Conservation (phyloP, 148 eudicot genomes). For the Dysphania ambrosioides region DNA sequence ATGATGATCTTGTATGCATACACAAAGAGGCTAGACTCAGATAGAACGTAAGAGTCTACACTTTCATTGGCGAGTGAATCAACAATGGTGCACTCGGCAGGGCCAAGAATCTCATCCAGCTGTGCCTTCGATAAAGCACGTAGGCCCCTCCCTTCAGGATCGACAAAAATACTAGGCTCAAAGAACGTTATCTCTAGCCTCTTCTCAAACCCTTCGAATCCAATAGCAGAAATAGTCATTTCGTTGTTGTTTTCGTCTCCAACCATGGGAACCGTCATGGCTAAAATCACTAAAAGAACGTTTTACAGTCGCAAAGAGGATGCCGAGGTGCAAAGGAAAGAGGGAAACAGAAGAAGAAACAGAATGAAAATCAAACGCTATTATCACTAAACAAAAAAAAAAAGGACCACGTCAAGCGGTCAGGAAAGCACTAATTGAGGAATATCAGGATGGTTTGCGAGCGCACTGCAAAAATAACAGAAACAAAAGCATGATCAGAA, state of each 20-base stretch:
- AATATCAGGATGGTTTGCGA: constrained; percentile 77
- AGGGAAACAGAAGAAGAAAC: constrained; percentile 34
- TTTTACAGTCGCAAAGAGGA: constrained; percentile 29
- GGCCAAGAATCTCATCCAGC: constrained; percentile 64
- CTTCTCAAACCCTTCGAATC: constrained; percentile 91
- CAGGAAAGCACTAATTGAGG: background rate
- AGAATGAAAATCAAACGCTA: constrained; percentile 5
- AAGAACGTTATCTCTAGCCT: constrained; percentile 80
- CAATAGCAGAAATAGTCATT: constrained; percentile 63
- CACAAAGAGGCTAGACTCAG: constrained; percentile 89
- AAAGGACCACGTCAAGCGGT: constrained; percentile 39
- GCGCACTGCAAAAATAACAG: constrained; percentile 56
- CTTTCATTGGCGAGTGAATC: constrained; percentile 56
- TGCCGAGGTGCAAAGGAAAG: constrained; percentile 31
- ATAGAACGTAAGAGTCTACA: constrained; percentile 77
- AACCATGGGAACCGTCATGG: constrained; percentile 39
- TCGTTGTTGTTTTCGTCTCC: constrained; percentile 33
- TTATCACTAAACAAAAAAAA: constrained; percentile 21
- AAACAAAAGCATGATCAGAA: constrained; percentile 2
- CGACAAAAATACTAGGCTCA: constrained; percentile 73
- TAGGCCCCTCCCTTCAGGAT: constrained; percentile 75
- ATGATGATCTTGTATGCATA: constrained; percentile 73
- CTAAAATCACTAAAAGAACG: constrained; percentile 28
- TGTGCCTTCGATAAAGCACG: constrained; percentile 59
- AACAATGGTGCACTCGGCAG: constrained; percentile 92